phyloP scores from a whole-genome alignment of 352 stramenopile genomes.

The Phytophthora megakarya region DNA sequence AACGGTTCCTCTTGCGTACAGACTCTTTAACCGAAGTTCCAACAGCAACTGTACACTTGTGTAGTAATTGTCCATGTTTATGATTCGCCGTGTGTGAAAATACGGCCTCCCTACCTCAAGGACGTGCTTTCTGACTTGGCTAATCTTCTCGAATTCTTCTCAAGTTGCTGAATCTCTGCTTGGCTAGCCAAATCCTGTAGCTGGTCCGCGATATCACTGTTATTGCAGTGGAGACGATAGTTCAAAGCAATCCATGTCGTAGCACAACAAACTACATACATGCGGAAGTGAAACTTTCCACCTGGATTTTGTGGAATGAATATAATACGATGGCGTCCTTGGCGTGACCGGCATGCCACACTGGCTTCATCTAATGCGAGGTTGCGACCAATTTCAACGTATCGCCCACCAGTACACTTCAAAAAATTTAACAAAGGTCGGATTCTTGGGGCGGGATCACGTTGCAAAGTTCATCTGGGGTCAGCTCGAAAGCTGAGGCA shows the following conservation, averaged over 20 bases:
- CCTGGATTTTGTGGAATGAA: slow-evolving; percentile 30
- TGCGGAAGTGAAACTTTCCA: slow-evolving; percentile 37
- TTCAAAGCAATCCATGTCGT: slow-evolving; percentile 34
- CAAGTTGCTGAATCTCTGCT: neutral
- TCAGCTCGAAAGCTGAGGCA: slow-evolving; percentile 13
- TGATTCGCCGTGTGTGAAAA: slow-evolving; percentile 11
- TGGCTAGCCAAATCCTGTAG: slow-evolving; percentile 11
- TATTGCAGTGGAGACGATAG: slow-evolving; percentile 15
- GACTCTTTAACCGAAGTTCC: slow-evolving; percentile 13
- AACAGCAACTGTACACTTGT: slow-evolving; percentile 30
- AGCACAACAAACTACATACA: slow-evolving; percentile 35
- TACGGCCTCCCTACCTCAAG: slow-evolving; percentile 26
- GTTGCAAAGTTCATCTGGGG: neutral
- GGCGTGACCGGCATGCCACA: slow-evolving; percentile 28
- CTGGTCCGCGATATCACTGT: slow-evolving; percentile 23
- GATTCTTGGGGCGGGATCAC: slow-evolving; percentile 24
- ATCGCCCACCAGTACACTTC: slow-evolving; percentile 22
- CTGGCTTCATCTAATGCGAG: slow-evolving; percentile 38
- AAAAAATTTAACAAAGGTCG: slow-evolving; percentile 32
- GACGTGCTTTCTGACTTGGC: slow-evolving; percentile 24
- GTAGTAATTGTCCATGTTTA: slow-evolving; percentile 44
- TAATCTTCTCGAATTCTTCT: slow-evolving; percentile 5
- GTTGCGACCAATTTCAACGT: slow-evolving; percentile 31
- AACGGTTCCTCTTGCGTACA: slow-evolving; percentile 21
- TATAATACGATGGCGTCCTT: slow-evolving; percentile 28